These are phyloP conservation scores for Telopea speciosissima DNA, from an alignment of 177 flowering plant genomes.

Conservation along the genomic window DNA sequence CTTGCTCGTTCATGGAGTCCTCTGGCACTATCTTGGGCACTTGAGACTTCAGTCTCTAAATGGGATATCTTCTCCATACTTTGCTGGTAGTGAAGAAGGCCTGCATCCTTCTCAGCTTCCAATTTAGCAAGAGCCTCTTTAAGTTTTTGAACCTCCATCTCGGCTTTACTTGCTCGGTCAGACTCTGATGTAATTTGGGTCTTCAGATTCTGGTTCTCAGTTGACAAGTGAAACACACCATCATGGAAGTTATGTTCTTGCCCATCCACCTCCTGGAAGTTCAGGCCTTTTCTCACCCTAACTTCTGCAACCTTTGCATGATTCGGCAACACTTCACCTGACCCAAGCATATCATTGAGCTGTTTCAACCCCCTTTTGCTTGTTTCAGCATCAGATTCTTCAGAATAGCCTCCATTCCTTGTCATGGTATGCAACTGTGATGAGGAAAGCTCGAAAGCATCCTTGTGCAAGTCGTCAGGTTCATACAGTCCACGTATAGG, in stretches of 20 bases:
- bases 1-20: conserved; percentile 38
- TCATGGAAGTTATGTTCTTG: conserved; percentile 5
- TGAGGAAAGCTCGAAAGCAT: conserved; percentile 34
- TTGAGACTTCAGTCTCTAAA: conserved; percentile 33
- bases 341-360: conserved; percentile 36
- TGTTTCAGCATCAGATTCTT: conserved; percentile 35
- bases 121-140: conserved; percentile 43
- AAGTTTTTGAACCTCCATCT: conserved; percentile 39
- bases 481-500: conserved; percentile 33
- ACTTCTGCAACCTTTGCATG: conserved; percentile 36
- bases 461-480: conserved; percentile 46
- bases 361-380: conserved; percentile 53
- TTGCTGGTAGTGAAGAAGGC: conserved; percentile 33
- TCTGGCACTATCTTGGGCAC: conserved; percentile 25
- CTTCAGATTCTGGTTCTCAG: conserved; percentile 21
- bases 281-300: conserved; percentile 54
- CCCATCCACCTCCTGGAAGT: conserved; percentile 24
- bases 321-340: conserved; percentile 23
- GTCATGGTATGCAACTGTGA: conserved; percentile 29
- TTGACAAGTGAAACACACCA: conserved; percentile 19
- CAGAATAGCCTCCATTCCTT: conserved; percentile 44
- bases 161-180: conserved; percentile 40
- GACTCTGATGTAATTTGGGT: conserved; percentile 24
- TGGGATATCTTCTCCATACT: conserved; percentile 36
- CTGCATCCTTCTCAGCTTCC: conserved; percentile 52